Evolutionary conservation across 257 asterid species (phyloP), one percentile per base, ranked within the genome.

Genomic region (Plectranthus barbatus): DNA sequence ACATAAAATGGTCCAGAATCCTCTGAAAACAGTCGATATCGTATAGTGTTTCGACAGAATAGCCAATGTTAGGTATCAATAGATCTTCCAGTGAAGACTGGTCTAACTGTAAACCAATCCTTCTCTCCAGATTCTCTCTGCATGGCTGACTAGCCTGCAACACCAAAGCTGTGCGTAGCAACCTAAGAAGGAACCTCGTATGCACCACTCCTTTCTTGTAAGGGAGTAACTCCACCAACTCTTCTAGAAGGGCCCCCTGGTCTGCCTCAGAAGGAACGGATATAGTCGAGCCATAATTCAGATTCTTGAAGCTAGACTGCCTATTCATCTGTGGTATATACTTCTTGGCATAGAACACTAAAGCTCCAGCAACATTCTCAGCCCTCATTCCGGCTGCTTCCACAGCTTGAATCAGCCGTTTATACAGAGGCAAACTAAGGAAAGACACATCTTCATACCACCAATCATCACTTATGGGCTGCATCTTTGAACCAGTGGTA

Each of bases 371-470:
- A n/a, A 89, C 23, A 14, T 68, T 82, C 63, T 87, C 88, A 0
- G 88, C 61, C 49, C 74, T 73, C 95, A 87, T 83, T 0, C 96
- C 96, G 0, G 76, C 85, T 0, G 75, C 79, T 48, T 87, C 94
- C 40, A 93, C 86, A 0, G 97, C 94, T 12, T 68, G 78, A 42
- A 93, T 82, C 46, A 93, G 61, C 24, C 96, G 80, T 45, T 78
- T 84, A 19, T 80, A 93, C 20, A 85, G 71, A 10, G 91, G 83
- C 21, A 87, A 65, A 20, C 88, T 79, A 18, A 90, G 85, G 62
- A 85, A 83, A 0, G 97, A 90, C 17, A 87, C 97, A 61, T 90
- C 97, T 76, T 84, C 91, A 20, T 82, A 90, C 97, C 99, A 90
- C 99, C 99, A 87, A 44, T 86, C 91, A 8, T 83, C 89, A 7